Base-by-base conservation (phyloP, 352 stramenopile genomes). In the Pythium inflatum region DNA sequence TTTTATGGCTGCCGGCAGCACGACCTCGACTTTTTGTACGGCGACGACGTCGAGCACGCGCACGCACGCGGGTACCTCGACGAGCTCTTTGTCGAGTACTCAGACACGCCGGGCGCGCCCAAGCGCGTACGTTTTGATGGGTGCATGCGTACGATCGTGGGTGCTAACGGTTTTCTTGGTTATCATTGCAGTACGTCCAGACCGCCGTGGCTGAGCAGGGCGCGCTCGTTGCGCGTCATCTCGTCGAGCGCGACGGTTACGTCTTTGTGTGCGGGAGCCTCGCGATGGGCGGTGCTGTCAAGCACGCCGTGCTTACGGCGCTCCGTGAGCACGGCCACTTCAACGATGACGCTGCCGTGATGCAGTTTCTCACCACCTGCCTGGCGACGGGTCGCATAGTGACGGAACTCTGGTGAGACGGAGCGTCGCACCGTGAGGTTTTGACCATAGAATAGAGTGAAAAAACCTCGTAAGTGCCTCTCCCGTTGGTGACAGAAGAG, bases 191-290 rank as follows among this genome's bases (percentile, higher is more conserved):
- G 80, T 90, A 95, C 36, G 88, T 95, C 14, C 86, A 94, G 58
- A 82, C 93, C 61, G 77, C 74, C 25, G 49, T 95, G 51, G 30
- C 70, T 22, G 83, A 88, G 49, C 72, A 90, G 51, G 82, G 74
- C 36, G 79, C 80, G 49, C 68, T 93, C 13, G 74, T 95, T 12
- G 77, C 70, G 8, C 56, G 76, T 22, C 86, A 93, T 70, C 46
- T 94, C 24, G 60, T 93, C 33, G 57, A 72, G 40, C 62, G 87
- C 13, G 66, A 80, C 33, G 86, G 87, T 34, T 87, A 89, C 71
- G 68, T 94, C 28, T 95, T 82, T 58, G 70, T 95, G 28, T 95
- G 88, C 28, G 88, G 88, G n/a, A 92, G 87, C 56, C 71, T 90
- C 31, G 78, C 74, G 24, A 93, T 95, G 86, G 87, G 88, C 7